These are phyloP conservation scores for Luffa aegyptiaca DNA, from an alignment of 306 rosid genomes.

Conservation along the genomic window DNA sequence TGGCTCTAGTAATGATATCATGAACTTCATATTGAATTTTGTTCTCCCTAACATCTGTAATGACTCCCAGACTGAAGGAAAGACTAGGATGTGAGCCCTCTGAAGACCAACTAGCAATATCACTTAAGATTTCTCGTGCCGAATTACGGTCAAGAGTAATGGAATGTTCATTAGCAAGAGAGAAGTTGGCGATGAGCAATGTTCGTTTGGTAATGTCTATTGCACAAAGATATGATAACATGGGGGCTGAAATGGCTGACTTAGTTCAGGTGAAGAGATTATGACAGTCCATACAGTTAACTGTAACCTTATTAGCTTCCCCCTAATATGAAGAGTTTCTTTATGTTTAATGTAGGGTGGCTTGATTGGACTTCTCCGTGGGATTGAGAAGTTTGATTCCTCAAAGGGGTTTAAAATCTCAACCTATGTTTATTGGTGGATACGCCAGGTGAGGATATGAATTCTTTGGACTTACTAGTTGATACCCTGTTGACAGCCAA, in stretches of 20 bases:
- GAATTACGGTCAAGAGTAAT: slow-evolving; percentile 50
- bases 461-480: neutral
- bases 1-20: neutral
- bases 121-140: slow-evolving; percentile 61
- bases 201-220: slow-evolving; percentile 88
- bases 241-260: slow-evolving; percentile 93
- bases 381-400: slow-evolving; percentile 93
- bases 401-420: slow-evolving; percentile 91
- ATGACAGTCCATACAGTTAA: neutral
- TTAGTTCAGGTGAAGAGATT: slow-evolving; percentile 66
- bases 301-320: neutral
- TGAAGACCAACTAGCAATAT: slow-evolving; percentile 68
- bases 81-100: slow-evolving; percentile 86
- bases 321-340: neutral
- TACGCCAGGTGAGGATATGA: slow-evolving; percentile 59
- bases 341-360: slow-evolving; percentile 59
- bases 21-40: neutral
- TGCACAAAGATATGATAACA: slow-evolving; percentile 85
- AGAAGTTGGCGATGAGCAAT: slow-evolving; percentile 87
- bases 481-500: neutral
- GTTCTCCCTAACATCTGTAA: slow-evolving; percentile 10
- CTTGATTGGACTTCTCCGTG: slow-evolving; percentile 84
- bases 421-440: slow-evolving; percentile 99
- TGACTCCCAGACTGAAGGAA: slow-evolving; percentile 57
- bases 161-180: slow-evolving; percentile 78